A percentile compares a stretch with the other conserved stretches of the same genome.
phyloP scores from a whole-genome alignment of 2,329 filamentous ascomycete species.

The Anthostomella pinea region DNA sequence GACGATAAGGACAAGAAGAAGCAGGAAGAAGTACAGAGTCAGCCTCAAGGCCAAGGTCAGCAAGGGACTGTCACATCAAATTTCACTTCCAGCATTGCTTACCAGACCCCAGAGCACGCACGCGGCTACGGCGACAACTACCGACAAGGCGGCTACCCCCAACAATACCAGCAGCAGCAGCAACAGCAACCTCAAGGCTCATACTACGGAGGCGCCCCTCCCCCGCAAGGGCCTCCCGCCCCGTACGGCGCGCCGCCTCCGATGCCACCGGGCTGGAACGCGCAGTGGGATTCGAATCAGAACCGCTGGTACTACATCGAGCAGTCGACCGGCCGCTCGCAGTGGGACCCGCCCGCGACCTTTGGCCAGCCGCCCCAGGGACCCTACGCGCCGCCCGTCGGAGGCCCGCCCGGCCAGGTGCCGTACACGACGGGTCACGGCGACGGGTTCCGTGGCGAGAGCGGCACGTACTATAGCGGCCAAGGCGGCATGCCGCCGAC shows the following conservation, averaged over 20 bases:
- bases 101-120: not conserved
- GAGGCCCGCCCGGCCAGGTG: slow-evolving; percentile 2
- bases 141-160: not conserved
- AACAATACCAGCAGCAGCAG: not conserved
- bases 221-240: slow-evolving; percentile 6
- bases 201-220: slow-evolving; percentile 3
- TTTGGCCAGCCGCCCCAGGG: slow-evolving; percentile 14
- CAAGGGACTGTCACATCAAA: no score
- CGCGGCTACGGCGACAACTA: not conserved
- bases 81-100: no score
- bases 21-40: slow-evolving; percentile 1
- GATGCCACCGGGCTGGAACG: slow-evolving; percentile 12
- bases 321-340: slow-evolving; percentile 50
- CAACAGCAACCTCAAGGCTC: slow-evolving; percentile 5
- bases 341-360: slow-evolving; percentile 48
- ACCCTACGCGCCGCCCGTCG: slow-evolving; percentile 16
- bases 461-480: slow-evolving; percentile 8
- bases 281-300: slow-evolving; percentile 39
- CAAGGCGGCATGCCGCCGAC: slow-evolving; percentile 1
- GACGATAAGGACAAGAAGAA: slow-evolving; percentile 13
- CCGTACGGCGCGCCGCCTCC: slow-evolving; percentile 13
- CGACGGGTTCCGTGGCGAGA: slow-evolving; percentile 3
- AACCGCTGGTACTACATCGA: slow-evolving; percentile 56
- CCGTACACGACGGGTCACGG: slow-evolving; percentile 3
- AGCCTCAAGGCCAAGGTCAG: not conserved